Percentiles rank a stretch among this genome's conserved stretches.
Conservation (phyloP, 2,329 filamentous ascomycete species). For the Neofusicoccum ribis region DNA sequence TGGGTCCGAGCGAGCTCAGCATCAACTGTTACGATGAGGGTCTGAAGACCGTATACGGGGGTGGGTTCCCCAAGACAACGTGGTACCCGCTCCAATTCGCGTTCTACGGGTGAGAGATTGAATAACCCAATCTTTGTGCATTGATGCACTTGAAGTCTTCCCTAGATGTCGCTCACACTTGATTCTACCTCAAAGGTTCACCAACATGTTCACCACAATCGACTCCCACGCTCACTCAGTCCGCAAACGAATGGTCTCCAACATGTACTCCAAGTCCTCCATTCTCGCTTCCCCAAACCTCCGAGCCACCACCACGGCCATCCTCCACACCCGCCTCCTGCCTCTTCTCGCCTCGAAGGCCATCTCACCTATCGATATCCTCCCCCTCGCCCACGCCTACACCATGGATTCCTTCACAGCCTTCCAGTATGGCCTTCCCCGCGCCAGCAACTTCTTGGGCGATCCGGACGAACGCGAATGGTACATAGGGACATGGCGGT, state of each 20-base stretch:
- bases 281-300: conserved; percentile 64
- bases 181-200: conserved; percentile 33
- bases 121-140: too few relatives aligned
- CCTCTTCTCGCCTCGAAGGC: conserved; percentile 48
- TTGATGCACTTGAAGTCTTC: not conserved
- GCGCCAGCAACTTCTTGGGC: conserved; percentile 64
- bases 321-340: conserved; percentile 64
- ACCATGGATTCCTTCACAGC: conserved; percentile 78
- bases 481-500: conserved; percentile 65
- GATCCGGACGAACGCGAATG: conserved; percentile 56
- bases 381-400: conserved; percentile 61
- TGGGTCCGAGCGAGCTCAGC: conserved; percentile 68
- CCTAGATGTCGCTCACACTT: too few relatives aligned
- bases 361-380: conserved; percentile 35
- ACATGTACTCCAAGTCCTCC: conserved; percentile 79
- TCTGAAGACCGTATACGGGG: conserved; percentile 67
- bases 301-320: conserved; percentile 55
- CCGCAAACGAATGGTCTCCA: conserved; percentile 75
- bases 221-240: conserved; percentile 63
- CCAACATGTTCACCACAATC: conserved; percentile 72
- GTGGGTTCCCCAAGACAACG: conserved; percentile 41
- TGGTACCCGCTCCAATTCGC: not conserved
- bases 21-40: conserved; percentile 67
- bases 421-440: conserved; percentile 70
- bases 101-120: not conserved